Base-by-base conservation (phyloP, 1,284 basidiomycete genomes). In the Cutaneotrichosporon sp. region DNA sequence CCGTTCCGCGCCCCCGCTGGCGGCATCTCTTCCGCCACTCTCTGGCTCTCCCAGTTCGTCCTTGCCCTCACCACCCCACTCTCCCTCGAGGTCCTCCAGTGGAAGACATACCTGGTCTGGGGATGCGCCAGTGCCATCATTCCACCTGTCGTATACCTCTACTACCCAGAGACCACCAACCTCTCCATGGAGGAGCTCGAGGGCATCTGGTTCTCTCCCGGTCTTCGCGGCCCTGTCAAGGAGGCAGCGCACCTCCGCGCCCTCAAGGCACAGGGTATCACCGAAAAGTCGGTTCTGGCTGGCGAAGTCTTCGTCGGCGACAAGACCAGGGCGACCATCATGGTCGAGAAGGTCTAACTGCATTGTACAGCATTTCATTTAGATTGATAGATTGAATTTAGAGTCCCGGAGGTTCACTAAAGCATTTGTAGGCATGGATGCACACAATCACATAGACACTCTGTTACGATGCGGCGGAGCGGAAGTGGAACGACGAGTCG, bases 121-220 rank as follows among this genome's bases (percentile, higher is more conserved):
- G 64, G 64, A 10, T 51, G 49, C 36, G 58, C 55, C 1, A 49
- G 60, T 26, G 60, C 60, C 36, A 61, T 51, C 14, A 64, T 72
- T 60, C 65, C 72, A n/a, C 72, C 72, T 30, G 55, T 65, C 5
- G 70, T 74, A 32, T 74, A 70, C 61, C 65, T 73, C 57, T 71
- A 71, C 64, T 74, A 72, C 64, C 73, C 73, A 34, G 73, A 74
- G 58, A 74, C 73, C 4, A 74, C 71, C 9, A 69, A 65, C 30
- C 62, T 74, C 14, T 67, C 68, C 3, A 62, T 74, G 42, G 73
- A 74, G 63, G 73, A 73, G 65, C 67, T 73, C 40, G 73, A 74
- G 59, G 56, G 52, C 56, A 65, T 65, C 49, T 65, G 63, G 63
- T 51, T 40, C 18, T 56, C 47, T 8, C 36, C 53, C 2, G 63